Evolutionary conservation across 495 filamentous ascomycete genomes (phyloP).

Genomic region (Xylaria cubensis): DNA sequence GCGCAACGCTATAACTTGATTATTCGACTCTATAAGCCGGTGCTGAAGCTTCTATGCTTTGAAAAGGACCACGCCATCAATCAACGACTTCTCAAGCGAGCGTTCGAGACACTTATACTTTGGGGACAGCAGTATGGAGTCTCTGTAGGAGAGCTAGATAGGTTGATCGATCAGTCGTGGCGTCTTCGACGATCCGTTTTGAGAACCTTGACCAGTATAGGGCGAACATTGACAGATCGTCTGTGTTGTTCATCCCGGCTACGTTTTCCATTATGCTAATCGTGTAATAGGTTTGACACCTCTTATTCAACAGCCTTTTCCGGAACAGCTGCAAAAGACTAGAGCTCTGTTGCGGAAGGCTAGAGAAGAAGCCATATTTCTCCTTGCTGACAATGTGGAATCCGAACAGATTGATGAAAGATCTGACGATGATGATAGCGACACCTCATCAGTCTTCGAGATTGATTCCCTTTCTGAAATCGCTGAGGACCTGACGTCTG

Average conservation of each 20-base stretch:
- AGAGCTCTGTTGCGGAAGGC: not conserved
- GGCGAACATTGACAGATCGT: conserved; percentile 1
- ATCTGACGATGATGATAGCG: not conserved
- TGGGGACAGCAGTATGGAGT: conserved; percentile 4
- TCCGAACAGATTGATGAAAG: not conserved
- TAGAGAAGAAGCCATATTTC: not conserved
- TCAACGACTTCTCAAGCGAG: not conserved
- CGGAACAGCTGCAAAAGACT: not conserved
- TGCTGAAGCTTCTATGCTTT: not conserved
- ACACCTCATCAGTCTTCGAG: not conserved
- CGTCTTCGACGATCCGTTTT: not conserved
- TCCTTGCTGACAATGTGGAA: not conserved
- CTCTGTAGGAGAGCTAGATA: not conserved
- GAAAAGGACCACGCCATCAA: not conserved
- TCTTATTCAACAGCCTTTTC: not conserved
- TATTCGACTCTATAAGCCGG: not conserved
- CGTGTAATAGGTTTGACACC: not conserved
- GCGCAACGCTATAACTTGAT: not conserved
- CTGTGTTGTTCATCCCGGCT: not conserved
- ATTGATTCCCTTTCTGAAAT: not conserved
- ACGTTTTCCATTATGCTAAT: not conserved
- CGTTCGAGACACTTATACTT: not conserved
- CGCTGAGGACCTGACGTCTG: not conserved
- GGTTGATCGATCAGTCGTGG: not conserved
- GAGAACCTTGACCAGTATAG: not conserved